Evolutionary conservation across 2,329 filamentous ascomycete genomes (phyloP).

Genomic region (Hypoxylon sp.): DNA sequence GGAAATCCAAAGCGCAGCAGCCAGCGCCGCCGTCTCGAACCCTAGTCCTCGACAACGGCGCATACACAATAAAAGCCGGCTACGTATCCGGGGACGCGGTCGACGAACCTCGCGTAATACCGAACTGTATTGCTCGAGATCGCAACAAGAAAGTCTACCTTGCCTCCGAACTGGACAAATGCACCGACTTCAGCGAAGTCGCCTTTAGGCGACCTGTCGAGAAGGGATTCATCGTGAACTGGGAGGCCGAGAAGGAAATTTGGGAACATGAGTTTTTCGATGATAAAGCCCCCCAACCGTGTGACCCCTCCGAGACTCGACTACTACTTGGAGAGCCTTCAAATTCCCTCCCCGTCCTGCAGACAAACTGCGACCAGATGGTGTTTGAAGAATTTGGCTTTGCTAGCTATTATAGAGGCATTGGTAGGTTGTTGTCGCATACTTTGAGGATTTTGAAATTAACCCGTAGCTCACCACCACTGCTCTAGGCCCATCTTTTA

Average conservation of each 20-base stretch:
- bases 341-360: slow-evolving; percentile 83
- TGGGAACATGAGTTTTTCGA: slow-evolving; percentile 93
- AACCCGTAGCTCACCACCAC: slow-evolving; percentile 16
- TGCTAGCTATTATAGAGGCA: slow-evolving; percentile 82
- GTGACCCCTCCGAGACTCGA: slow-evolving; percentile 85
- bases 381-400: slow-evolving; percentile 98
- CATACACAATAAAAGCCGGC: slow-evolving; percentile 91
- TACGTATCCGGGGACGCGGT: slow-evolving; percentile 68
- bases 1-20: slow-evolving; percentile 67
- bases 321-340: slow-evolving; percentile 88
- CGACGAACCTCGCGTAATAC: slow-evolving; percentile 78
- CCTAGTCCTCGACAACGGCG: slow-evolving; percentile 94
- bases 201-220: slow-evolving; percentile 91
- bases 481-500: slow-evolving; percentile 76
- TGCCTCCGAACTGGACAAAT: slow-evolving; percentile 81
- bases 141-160: slow-evolving; percentile 85
- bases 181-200: slow-evolving; percentile 91
- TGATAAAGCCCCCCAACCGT: slow-evolving; percentile 74
- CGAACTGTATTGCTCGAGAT: slow-evolving; percentile 90
- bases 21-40: slow-evolving; percentile 74
- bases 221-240: slow-evolving; percentile 95
- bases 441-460: not conserved
- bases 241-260: slow-evolving; percentile 95
- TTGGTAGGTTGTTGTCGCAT: slow-evolving; percentile 65
- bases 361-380: slow-evolving; percentile 94